These are phyloP conservation scores for Boletus sp. DNA, from an alignment of 768 basidiomycete genomes.

Conservation along the genomic window DNA sequence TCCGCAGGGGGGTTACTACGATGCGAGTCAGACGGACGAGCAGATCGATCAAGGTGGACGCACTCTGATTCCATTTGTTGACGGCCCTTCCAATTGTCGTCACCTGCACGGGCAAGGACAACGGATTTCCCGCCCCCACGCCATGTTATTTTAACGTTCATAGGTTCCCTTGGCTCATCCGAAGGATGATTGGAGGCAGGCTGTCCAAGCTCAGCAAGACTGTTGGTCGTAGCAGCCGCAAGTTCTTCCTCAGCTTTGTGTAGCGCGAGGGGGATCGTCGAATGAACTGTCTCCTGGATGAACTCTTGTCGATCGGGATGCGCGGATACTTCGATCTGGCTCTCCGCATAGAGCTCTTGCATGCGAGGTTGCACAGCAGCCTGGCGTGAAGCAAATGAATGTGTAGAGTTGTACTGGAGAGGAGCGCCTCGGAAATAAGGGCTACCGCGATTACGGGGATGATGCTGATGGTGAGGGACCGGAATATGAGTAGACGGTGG, in stretches of 20 bases:
- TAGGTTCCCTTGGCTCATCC: constrained; percentile 31
- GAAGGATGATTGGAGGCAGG: constrained; percentile 18
- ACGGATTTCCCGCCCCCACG: constrained; percentile 62
- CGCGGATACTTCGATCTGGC: constrained; percentile 31
- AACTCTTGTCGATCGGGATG: constrained; percentile 39
- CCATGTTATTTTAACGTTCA: constrained; percentile 61
- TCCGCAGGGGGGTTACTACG: constrained; percentile 34
- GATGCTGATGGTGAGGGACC: constrained; percentile 29
- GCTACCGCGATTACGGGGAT: constrained; percentile 32
- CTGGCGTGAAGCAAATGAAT: constrained; percentile 40
- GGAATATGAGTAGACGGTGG: constrained; percentile 46
- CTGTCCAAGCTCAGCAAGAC: constrained; percentile 21
- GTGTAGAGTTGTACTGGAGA: constrained; percentile 43
- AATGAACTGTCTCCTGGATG: constrained; percentile 57
- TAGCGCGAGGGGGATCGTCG: constrained; percentile 59
- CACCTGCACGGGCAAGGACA: constrained; percentile 67
- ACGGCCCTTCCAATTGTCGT: constrained; percentile 74
- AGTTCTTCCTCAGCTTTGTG: constrained; percentile 34
- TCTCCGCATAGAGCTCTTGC: constrained; percentile 45
- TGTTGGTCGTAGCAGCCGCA: constrained; percentile 12
- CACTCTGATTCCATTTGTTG: constrained; percentile 64
- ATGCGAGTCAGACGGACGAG: constrained; percentile 16
- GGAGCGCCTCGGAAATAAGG: constrained; percentile 36
- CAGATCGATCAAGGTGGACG: constrained; percentile 27
- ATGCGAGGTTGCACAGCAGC: constrained; percentile 38